Evolutionary conservation across 129 eudicot genomes (phyloP), one percentile per base, ranked within the genome.

Genomic region (Centaurea solstitialis): DNA sequence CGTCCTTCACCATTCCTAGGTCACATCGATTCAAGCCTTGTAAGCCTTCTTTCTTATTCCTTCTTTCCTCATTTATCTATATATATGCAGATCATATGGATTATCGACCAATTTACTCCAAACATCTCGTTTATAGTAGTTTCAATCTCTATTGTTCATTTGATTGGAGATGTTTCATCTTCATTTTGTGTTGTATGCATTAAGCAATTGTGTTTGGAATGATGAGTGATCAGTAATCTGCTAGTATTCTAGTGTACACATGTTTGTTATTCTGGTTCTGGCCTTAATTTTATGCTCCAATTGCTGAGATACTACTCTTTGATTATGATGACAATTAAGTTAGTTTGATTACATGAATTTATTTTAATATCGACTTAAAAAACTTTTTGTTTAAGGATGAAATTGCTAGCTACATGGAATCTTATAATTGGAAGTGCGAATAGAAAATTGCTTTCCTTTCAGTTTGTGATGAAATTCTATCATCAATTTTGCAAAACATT

Each of bases 1-100:
- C 78, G 75, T 61, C 73, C 92, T 69, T 80, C 98, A 69, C 81
- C 91, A 53, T 87, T 90, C 82, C 89, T 87, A n/a, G 90, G 98
- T 72, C 84, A 80, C 76, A 24, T 78, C 78, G 82, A 82, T 64
- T 70, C 70, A 33, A 45, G 22, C 26, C 66, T 50, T 15, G 97
- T 92, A 88, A 90, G 85, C 77, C 24, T 77, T 76, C 69, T n/a
- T n/a, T n/a, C n/a, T n/a, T n/a, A n/a, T n/a, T n/a, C n/a, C n/a
- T 72, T 38, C 67, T 39, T 6, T 62, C 24, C 30, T 20, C 64
- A 1, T 43, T 30, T 26, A 72, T 43, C 0, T 8, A 30, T 8
- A 6, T 45, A 43, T 43, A 45, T 40, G 47, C 47, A 33, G 10
- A 41, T 17, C 30, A 9, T 23, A 23, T 72, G 7, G 30, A 39